Base-by-base conservation (phyloP, 257 asterid species). In the Pogostemon cablin region DNA sequence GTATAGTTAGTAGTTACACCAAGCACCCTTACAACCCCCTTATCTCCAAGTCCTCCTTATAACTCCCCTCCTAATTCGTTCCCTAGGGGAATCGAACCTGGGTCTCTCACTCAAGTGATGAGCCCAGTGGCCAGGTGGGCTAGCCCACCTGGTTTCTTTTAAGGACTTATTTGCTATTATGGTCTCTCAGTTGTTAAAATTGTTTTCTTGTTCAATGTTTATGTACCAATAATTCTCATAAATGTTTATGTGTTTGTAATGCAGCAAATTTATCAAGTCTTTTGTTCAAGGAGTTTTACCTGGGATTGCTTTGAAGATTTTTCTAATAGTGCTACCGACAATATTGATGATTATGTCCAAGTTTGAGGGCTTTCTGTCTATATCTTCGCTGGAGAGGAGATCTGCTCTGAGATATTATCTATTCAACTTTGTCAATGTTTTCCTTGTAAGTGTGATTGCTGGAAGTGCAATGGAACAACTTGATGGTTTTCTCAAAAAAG, bases 271-370 rank as follows among this genome's bases (percentile, higher is more conserved):
- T 52, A 79, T 92, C 59, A 92, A 90, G 81, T 77, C 96, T 62
- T 77, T 92, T 50, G 85, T 89, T 71, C 96, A 92, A 85, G 98
- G 98, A 37, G 87, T 92, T 79, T 80, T 92, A 65, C 96, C 98
- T 9, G 96, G 96, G 68, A 78, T 92, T 59, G 92, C 90, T 65
- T 82, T 92, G 86, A 92, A 90, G 92, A 90, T 92, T 65, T 92
- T 92, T 65, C 98, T 92, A 15, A 82, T 90, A 62, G 86, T 92
- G 70, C 85, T 92, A 49, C 96, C 98, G 37, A 75, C 91, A 43
- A 82, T 92, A 69, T 61, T 92, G 83, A 92, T 92, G 97, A 75
- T 86, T 43, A 92, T 90, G 95, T 86, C 98, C 67, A 92, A 88
- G 72, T 76, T 92, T 66, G 98, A 90, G 84, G 98, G 98, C 43